Evolutionary conservation across 345 rosid genomes (phyloP), one percentile per base, ranked within the genome.

Genomic region (Aurinia saxatilis): DNA sequence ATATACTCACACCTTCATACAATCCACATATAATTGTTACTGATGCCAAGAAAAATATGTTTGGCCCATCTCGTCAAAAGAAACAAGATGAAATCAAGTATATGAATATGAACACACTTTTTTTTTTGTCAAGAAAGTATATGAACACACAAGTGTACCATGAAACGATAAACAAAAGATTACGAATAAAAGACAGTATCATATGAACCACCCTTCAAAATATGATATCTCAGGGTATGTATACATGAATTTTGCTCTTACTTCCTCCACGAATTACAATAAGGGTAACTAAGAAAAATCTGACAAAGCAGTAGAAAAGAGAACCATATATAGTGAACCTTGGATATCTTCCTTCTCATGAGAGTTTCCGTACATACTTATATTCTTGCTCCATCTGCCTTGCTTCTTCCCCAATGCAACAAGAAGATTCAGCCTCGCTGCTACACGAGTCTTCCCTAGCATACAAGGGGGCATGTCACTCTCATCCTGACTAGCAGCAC

Each of bases 401-500:
- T 63, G 37, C 79, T 58, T 72, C 78, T 40, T 58, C 50, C 39
- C 49, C 47, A 8, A 17, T 12, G 17, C 62, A 49, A 23, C 61
- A 37, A 49, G 47, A 72, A 33, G 90, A 84, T 60, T 84, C 85
- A 11, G 83, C 81, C 34, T 83, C 91, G 61, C 84, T 82, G 44
- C 70, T 58, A 50, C 50, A 68, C 36, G 79, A 53, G 46, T 70
- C 77, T 52, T 65, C 70, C 30, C 50, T 53, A 67, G 56, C n/a
- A n/a, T n/a, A n/a, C n/a, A 50, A 72, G 61, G 54, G 52, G 71
- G 50, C 53, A 72, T 71, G 50, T 63, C 30, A 66, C 57, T 23
- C 34, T 42, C 49, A 60, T 68, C 65, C 38, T 75, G 37, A 72
- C 76, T 67, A 48, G 38, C 47, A 51, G 63, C 76, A 66, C 95